Conservation (phyloP, 108 stramenopile species). For the Skeletonema tropicum region DNA sequence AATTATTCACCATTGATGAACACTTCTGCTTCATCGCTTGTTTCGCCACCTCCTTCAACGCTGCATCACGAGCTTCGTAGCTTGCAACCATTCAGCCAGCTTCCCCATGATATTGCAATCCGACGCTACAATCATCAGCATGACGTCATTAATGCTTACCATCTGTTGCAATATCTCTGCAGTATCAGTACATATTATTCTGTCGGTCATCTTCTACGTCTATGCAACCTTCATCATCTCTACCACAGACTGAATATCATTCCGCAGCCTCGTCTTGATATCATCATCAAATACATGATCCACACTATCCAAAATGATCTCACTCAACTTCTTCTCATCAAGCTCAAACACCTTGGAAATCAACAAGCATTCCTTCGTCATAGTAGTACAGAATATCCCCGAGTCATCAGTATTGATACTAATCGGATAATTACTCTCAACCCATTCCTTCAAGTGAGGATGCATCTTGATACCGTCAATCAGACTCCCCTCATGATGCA, state of each 20-base stretch:
- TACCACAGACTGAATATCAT: background rate
- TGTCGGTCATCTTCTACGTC: no score
- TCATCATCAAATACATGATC: constrained; percentile 59
- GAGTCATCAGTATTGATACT: constrained; percentile 77
- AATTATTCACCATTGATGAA: no score
- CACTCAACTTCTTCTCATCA: constrained; percentile 12
- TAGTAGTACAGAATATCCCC: constrained; percentile 68
- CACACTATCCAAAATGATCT: constrained; percentile 46
- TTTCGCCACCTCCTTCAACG: no score
- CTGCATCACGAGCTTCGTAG: no score
- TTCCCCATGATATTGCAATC: no score
- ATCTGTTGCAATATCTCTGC: no score
- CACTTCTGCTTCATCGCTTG: no score
- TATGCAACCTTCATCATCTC: background rate
- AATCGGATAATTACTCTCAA: constrained; percentile 51
- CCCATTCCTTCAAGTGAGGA: constrained; percentile 56
- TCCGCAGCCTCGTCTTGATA: constrained; percentile 20
- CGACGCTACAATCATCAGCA: no score
- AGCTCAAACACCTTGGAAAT: constrained; percentile 53
- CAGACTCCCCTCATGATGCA: constrained; percentile 48
- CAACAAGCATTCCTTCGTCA: constrained; percentile 61
- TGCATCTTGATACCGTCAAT: constrained; percentile 63
- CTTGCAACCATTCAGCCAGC: no score
- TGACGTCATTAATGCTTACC: no score
- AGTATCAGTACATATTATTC: no score